Base-by-base conservation (phyloP, 2,329 filamentous ascomycete genomes). In the Penicillium sp. region DNA sequence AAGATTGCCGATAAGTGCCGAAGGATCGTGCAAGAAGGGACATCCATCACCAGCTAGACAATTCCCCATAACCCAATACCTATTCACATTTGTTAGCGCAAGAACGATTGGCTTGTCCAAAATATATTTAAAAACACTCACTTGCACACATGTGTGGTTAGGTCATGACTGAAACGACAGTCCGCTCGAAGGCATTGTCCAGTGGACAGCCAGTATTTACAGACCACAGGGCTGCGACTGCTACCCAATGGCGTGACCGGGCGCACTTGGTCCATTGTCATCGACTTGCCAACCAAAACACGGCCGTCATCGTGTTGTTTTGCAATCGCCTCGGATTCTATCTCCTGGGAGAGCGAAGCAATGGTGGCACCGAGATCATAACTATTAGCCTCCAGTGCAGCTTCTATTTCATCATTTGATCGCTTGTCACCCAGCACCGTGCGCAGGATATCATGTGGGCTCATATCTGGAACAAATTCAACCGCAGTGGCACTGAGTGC, bases 61-160 rank as follows among this genome's bases (percentile, higher is more conserved):
- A 68, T 93, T 97, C 1, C 94, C 94, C 78, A 91, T 91, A 52
- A 99, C 83, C 91, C 92, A 99, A 73, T 97, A 97, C 72, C 90
- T 94, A 68, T 44, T 38, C 11, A 61, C 21, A 57, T 47, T 51
- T 60, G 73, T 60, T 63, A 76, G 70, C 31, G 44, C 25, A 38
- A 38, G 53, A 66, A 59, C 55, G 6, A 15, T 9, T 19, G 25
- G 25, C 11, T 48, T 36, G 34, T 25, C 15, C 31, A 4, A 2
- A 5, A 23, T n/a, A 23, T n/a, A 19, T 48, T 3, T 7, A 4
- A 31, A 29, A 41, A 51, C 41, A 88, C 91, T 83, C 81, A 95
- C 91, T 97, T 97, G 92, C 94, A 99, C 60, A 99, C 84, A 69
- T 97, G 94, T 70, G 90, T 95, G 71, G 91, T 96, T 44, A 96